A percentile compares a stretch with the other conserved stretches of the same genome.
These are phyloP conservation scores for Pelargonium australe DNA, from an alignment of 441 rosid species.

Conservation along the genomic window DNA sequence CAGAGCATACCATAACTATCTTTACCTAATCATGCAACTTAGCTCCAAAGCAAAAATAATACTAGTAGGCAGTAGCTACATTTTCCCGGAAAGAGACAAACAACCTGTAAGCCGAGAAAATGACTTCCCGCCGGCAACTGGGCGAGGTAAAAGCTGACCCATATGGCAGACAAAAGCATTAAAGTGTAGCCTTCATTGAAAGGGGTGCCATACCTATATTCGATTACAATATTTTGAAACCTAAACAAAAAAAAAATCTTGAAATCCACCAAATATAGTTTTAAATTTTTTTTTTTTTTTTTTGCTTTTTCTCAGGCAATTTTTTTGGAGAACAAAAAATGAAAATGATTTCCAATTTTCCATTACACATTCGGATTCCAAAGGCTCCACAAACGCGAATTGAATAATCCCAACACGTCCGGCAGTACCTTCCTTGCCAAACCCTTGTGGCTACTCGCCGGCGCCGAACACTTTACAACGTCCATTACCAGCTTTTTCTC, in stretches of 20 bases:
- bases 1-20: no score
- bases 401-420: slow-evolving; percentile 80
- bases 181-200: no score
- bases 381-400: slow-evolving; percentile 80
- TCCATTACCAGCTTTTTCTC: no score
- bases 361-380: slow-evolving; percentile 79
- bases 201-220: not conserved
- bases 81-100: not conserved
- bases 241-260: not conserved
- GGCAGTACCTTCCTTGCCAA: slow-evolving; percentile 81
- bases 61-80: no score
- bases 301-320: not conserved
- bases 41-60: no score
- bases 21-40: no score
- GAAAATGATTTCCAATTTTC: not conserved
- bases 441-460: slow-evolving; percentile 42
- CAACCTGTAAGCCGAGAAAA: not conserved
- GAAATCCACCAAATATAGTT: not conserved
- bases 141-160: not conserved
- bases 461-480: not conserved
- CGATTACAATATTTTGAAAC: not conserved
- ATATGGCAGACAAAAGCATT: no score
- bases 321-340: not conserved
- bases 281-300: not conserved
- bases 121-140: not conserved